Evolutionary conservation across 2,329 filamentous ascomycete genomes (phyloP).

Genomic region (Penicillium frequentans): DNA sequence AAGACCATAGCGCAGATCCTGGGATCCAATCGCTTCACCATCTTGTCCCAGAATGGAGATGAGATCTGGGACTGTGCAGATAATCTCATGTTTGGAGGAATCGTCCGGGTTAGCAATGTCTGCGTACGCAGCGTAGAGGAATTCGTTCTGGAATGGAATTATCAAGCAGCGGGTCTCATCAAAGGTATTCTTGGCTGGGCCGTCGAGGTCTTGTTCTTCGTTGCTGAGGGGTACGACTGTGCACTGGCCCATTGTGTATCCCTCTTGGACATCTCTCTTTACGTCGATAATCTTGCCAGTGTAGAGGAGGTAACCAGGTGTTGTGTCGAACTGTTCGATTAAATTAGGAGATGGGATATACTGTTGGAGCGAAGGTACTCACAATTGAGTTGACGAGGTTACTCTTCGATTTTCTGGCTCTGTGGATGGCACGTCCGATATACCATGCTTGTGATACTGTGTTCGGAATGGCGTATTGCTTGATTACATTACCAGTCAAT

Average conservation of each 20-base stretch:
- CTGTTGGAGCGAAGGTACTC: background rate
- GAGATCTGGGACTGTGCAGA: slow-evolving; percentile 37
- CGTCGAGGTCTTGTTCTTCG: background rate
- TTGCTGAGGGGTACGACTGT: background rate
- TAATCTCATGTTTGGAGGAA: slow-evolving; percentile 6
- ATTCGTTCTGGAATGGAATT: background rate
- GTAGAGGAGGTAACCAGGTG: background rate
- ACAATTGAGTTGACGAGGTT: slow-evolving; percentile 46
- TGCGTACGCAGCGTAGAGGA: background rate
- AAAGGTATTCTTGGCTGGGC: background rate
- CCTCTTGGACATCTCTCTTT: background rate
- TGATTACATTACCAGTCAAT: slow-evolving; percentile 22
- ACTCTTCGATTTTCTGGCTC: slow-evolving; percentile 24
- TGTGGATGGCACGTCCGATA: slow-evolving; percentile 28
- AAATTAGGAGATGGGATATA: background rate
- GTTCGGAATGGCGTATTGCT: slow-evolving; percentile 28
- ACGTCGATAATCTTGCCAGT: background rate
- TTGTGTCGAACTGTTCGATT: background rate
- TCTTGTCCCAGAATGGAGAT: slow-evolving; percentile 44
- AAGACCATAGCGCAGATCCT: slow-evolving; percentile 54
- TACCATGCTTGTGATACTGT: slow-evolving; percentile 34
- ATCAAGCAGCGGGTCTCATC: background rate
- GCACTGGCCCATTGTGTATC: background rate
- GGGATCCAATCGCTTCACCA: slow-evolving; percentile 52
- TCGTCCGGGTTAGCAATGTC: slow-evolving; percentile 4